phyloP scores from a whole-genome alignment of 805 yeast species.

The Ogataea sp. region DNA sequence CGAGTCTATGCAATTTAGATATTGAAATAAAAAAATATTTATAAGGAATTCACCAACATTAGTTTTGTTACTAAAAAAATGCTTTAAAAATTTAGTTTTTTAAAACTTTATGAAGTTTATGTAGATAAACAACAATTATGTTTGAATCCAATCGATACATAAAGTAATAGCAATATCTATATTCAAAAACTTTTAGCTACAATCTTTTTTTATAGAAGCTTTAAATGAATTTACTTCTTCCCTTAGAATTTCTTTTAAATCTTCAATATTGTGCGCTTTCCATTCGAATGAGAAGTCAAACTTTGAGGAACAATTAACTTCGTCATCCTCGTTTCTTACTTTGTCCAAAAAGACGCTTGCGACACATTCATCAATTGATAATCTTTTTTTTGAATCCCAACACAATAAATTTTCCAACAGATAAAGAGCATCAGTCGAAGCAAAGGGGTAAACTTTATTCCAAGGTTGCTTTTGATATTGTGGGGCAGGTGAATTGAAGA shows the following conservation, averaged over 20 bases:
- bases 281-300: constrained; percentile 69
- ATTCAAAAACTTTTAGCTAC: not conserved
- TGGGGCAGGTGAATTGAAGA: constrained; percentile 35
- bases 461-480: constrained; percentile 37
- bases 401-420: constrained; percentile 47
- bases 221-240: constrained; percentile 49
- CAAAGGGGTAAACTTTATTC: constrained; percentile 54
- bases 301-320: constrained; percentile 38
- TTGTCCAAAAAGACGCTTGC: constrained; percentile 44
- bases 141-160: no score
- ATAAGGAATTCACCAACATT: no score
- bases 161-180: no score
- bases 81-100: no score
- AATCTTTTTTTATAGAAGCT: constrained; percentile 15
- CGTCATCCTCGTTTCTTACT: constrained; percentile 50
- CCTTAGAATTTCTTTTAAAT: constrained; percentile 38
- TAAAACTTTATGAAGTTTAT: no score
- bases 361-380: constrained; percentile 47
- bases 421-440: constrained; percentile 40
- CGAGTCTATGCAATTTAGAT: no score
- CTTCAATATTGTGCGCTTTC: constrained; percentile 27
- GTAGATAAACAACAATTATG: no score
- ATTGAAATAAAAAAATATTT: no score
- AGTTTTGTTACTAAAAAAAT: no score
- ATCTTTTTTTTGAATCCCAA: constrained; percentile 57